phyloP scores from a whole-genome alignment of 345 rosid genomes.

The Hirschfeldia incana region DNA sequence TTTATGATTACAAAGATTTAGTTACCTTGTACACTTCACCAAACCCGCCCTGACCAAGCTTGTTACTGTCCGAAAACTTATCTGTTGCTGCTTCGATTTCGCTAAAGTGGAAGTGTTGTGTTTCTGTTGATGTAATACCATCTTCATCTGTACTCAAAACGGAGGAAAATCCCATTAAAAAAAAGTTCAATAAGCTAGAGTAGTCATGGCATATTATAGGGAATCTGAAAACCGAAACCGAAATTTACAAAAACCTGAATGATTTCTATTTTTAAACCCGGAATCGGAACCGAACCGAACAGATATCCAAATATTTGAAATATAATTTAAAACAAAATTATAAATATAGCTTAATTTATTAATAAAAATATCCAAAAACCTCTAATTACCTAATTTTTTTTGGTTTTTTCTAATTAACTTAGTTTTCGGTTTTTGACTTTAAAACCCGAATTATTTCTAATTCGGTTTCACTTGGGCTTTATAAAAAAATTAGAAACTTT shows the following conservation, averaged over 20 bases:
- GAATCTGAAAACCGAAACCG: too few relatives aligned
- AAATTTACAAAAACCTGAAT: too few relatives aligned
- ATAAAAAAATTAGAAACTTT: not conserved
- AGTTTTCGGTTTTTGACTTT: too few relatives aligned
- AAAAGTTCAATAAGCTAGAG: not conserved
- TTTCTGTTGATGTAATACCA: conserved; percentile 42
- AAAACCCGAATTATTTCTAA: too few relatives aligned
- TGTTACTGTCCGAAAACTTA: conserved; percentile 52
- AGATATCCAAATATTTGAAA: too few relatives aligned
- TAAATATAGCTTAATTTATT: too few relatives aligned
- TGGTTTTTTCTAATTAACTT: too few relatives aligned
- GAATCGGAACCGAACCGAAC: too few relatives aligned
- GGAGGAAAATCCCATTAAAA: not conserved
- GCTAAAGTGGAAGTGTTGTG: conserved; percentile 46
- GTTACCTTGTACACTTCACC: conserved; percentile 67
- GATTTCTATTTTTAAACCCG: too few relatives aligned
- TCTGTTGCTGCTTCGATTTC: conserved; percentile 50
- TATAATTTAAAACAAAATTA: too few relatives aligned
- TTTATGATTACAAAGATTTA: not conserved
- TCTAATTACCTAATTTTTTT: too few relatives aligned
- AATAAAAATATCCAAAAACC: too few relatives aligned
- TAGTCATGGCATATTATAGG: not conserved
- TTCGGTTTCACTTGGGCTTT: not conserved
- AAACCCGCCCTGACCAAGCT: conserved; percentile 74
- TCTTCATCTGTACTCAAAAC: conserved; percentile 33